A percentile compares a stretch with the other conserved stretches of the same genome.
Evolutionary conservation across 2,329 filamentous ascomycete genomes (phyloP).

Genomic region (Pseudocercospora musae): DNA sequence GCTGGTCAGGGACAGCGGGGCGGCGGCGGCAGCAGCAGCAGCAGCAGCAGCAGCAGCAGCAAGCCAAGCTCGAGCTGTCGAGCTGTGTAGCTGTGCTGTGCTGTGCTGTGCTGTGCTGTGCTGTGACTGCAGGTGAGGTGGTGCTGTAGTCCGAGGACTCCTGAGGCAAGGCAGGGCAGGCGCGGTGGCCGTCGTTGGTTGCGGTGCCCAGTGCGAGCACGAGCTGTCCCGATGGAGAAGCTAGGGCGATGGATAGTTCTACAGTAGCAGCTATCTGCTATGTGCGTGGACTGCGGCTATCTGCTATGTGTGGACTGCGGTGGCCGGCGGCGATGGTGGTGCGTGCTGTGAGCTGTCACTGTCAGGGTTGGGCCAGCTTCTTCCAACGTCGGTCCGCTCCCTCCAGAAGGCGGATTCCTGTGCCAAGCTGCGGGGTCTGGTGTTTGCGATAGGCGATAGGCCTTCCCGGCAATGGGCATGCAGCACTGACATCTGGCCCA

Average conservation of each 20-base stretch:
- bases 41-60: not conserved
- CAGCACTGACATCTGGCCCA: no score
- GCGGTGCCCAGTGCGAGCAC: no score
- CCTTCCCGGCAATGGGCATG: no score
- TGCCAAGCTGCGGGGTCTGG: no score
- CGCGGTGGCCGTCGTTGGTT: not conserved
- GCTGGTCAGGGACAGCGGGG: not conserved
- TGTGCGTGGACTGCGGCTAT: no score
- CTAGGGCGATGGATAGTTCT: not conserved
- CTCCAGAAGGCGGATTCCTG: no score
- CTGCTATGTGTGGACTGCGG: not conserved
- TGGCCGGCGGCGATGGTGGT: not conserved
- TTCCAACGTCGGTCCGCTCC: no score
- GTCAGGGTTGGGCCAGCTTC: no score
- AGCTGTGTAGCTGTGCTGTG: not conserved
- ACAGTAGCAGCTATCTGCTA: not conserved
- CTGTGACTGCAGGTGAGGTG: not conserved
- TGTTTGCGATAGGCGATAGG: no score
- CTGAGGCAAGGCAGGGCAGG: no score
- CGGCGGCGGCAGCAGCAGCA: not conserved
- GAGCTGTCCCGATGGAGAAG: not conserved
- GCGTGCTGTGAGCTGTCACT: not conserved
- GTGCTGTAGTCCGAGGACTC: no score
- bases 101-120: not conserved
- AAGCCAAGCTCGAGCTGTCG: conserved; percentile 1